Conservation (phyloP, 441 rosid genomes). For the Flueggea neowawraea region DNA sequence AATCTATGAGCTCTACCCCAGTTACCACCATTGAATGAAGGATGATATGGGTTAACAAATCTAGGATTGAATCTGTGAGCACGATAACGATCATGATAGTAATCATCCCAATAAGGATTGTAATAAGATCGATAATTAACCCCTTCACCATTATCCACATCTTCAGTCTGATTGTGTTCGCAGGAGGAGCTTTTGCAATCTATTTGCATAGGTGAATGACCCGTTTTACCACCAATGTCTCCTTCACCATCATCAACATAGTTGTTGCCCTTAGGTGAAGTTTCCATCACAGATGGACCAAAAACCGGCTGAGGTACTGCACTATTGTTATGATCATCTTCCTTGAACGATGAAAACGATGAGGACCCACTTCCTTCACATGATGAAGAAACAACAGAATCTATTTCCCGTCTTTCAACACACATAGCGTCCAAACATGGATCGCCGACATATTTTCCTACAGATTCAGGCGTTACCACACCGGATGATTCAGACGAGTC, state of each 20-base stretch:
- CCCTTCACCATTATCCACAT: background rate
- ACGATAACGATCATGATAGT: background rate
- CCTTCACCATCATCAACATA: too few species aligned
- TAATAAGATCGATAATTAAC: background rate
- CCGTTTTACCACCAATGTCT: too few species aligned
- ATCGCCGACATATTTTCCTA: background rate
- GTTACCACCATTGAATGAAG: too few species aligned
- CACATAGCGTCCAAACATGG: too few species aligned
- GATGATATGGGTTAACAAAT: too few species aligned
- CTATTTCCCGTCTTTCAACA: background rate
- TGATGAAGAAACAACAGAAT: background rate
- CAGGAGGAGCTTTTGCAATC: background rate
- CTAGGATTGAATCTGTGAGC: too few species aligned
- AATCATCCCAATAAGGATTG: background rate
- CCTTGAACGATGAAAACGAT: background rate
- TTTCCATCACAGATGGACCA: too few species aligned
- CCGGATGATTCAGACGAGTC: background rate
- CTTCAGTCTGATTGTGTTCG: background rate
- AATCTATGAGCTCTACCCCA: too few species aligned
- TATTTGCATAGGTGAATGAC: slow-evolving; percentile 1
- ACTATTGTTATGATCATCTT: background rate
- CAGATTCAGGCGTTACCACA: background rate
- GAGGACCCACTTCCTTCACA: background rate
- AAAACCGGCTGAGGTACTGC: background rate
- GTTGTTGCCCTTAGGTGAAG: too few species aligned